Base-by-base conservation (phyloP, 371 early-diverging fungal genomes). In the Cladochytrium tenue region DNA sequence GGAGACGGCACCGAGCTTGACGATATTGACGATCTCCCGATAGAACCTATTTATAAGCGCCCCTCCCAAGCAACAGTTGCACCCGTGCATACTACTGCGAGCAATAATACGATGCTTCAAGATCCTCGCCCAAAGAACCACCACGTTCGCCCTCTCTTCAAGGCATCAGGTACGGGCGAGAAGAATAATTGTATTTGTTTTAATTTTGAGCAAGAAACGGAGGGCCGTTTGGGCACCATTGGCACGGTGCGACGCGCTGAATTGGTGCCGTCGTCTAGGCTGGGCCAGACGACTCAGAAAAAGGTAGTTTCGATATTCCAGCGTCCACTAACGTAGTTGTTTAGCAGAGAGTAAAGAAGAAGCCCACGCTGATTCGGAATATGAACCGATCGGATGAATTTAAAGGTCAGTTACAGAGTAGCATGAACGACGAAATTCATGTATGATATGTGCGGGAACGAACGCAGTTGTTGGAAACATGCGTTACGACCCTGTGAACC, bases 1-100 rank as follows among this genome's bases (percentile, higher is more conserved):
- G 73, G 75, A 15, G 74, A 78, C 51, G 78, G 78, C 4, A 75
- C 72, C 10, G 78, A 78, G 58, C 63, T 78, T 27, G 78, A 78
- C 53, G 58, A 4, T 31, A 51, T 78, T 23, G 73, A 75, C 17
- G 78, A 78, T 53, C 53, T 78, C 23, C 67, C 66, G 32, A 67
- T 64, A 30, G 32, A 15, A 26, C 23, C 31, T 27, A 32, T 26
- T 30, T 36, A 43, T 23, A 7, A 57, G 58, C 70, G 36, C 10
- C 36, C n/a, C 31, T 17, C 52, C 3, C 43, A 51, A 17, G 27
- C 43, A 20, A 57, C 58, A 23, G 51, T 43, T 4, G 13, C 34
- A 52, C 27, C 50, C 10, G 26, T 50, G 62, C 43, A 32, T 7
- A 13, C 43, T 33, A 30, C n/a, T 25, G 55, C 52, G 28, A 28